Conservation (phyloP, 176 grass and related monocot genomes). For the Lolium multiflorum region DNA sequence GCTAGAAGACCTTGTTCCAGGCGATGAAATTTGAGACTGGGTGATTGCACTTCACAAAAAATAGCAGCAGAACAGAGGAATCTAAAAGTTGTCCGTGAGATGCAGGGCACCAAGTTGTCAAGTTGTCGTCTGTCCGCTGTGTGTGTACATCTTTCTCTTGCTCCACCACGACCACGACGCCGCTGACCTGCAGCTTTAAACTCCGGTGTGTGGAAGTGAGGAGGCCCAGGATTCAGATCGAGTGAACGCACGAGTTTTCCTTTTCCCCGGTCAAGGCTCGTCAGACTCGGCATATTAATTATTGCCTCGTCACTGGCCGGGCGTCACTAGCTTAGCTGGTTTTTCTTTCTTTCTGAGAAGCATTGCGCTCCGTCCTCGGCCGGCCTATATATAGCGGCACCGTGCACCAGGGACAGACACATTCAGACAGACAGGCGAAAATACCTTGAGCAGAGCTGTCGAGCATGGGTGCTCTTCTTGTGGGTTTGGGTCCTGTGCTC, state of each 20-base stretch:
- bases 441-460: neutral
- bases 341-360: neutral
- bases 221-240: neutral
- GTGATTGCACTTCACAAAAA: neutral
- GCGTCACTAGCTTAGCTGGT: neutral
- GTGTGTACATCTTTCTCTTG: slow-evolving; percentile 4
- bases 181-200: slow-evolving; percentile 18
- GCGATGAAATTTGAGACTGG: neutral
- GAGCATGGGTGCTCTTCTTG: neutral
- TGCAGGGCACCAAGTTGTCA: neutral
- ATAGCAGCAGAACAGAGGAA: neutral
- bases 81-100: neutral
- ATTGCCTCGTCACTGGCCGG: slow-evolving; percentile 23
- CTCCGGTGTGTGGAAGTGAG: slow-evolving; percentile 22
- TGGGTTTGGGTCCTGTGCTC: slow-evolving; percentile 48
- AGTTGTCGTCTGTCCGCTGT: neutral
- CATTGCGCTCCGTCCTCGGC: neutral
- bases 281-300: neutral
- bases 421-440: neutral
- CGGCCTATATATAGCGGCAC: slow-evolving; percentile 46
- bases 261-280: slow-evolving; percentile 25
- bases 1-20: neutral
- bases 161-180: neutral
- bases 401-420: neutral
- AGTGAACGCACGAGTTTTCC: slow-evolving; percentile 46